Evolutionary conservation across 2,329 filamentous ascomycete genomes (phyloP), one percentile per base, ranked within the genome.

Genomic region (Massarina eburnea): DNA sequence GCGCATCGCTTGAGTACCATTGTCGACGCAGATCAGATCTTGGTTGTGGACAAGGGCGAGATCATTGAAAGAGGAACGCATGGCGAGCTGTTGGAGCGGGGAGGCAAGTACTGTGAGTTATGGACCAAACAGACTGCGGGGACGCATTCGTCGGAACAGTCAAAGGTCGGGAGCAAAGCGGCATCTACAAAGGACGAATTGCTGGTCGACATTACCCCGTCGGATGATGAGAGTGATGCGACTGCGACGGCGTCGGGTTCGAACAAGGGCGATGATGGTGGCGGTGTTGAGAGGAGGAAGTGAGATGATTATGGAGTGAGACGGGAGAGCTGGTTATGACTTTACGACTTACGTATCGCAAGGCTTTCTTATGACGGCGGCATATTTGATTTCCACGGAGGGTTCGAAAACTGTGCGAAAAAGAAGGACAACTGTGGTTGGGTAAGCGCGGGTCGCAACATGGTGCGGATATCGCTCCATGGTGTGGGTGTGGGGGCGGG

Each of bases 1-100:
- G 84, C 84, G 71, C 90, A 95, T 70, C 86, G 90, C 43, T 75
- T 96, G 19, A 94, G 89, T 24, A 91, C 86, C 1, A 92, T 94
- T 58, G 91, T 88, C 3, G 86, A 88, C 46, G 90, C 90, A 8
- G 88, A 95, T 66, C 88, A 91, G 61, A 91, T 95, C 49, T 76
- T 91, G 42, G 89, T 95, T 35, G 77, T 91, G 22, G 84, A 87
- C 52, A 82, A 83, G 48, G 90, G 90, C n/a, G 78, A 80, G 36
- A 86, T 95, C 40, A 81, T 82, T 12, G 90, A 95, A 72, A 79
- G 80, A 38, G 90, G 90, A 14, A 91, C 84, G 0, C 91, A 96
- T 63, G 80, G 86, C 14, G 84, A 92, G 57, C 78, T 96, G 3
- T 75, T 95, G 4, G 77, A 77, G 2, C 74, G 80, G 38, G 83